Evolutionary conservation across 2,329 filamentous ascomycete genomes (phyloP).

Genomic region (Venturia oleaginea): DNA sequence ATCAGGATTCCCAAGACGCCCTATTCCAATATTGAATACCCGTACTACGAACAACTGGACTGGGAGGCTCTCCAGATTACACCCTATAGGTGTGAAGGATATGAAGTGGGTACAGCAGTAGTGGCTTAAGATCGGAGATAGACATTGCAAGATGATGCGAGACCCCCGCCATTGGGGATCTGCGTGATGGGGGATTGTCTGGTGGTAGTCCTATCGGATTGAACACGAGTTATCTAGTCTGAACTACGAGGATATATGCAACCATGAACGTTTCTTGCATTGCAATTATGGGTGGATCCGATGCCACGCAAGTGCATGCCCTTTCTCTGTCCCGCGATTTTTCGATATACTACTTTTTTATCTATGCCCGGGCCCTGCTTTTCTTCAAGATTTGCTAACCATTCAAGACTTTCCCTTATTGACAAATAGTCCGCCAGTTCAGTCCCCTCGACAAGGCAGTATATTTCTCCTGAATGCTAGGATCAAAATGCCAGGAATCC

Average conservation of each 20-base stretch:
- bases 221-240: no score
- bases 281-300: no score
- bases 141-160: background rate
- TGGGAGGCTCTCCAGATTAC: background rate
- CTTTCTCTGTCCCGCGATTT: background rate
- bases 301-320: no score
- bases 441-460: no score
- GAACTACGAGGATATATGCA: no score
- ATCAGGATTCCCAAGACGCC: background rate
- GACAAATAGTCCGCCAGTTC: background rate
- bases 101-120: background rate
- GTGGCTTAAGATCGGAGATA: background rate
- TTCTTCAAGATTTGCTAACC: no score
- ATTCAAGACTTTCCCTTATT: background rate
- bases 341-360: background rate
- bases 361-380: background rate
- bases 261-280: no score
- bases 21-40: background rate
- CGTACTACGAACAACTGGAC: background rate
- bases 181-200: no score
- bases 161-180: background rate
- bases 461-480: no score
- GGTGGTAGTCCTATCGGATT: no score
- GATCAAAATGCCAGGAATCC: no score
- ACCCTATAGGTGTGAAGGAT: background rate